Percentiles rank a stretch among this genome's conserved stretches.
These are phyloP conservation scores for Fragaria ananassa DNA, from an alignment of 306 rosid genomes.

Conservation along the genomic window DNA sequence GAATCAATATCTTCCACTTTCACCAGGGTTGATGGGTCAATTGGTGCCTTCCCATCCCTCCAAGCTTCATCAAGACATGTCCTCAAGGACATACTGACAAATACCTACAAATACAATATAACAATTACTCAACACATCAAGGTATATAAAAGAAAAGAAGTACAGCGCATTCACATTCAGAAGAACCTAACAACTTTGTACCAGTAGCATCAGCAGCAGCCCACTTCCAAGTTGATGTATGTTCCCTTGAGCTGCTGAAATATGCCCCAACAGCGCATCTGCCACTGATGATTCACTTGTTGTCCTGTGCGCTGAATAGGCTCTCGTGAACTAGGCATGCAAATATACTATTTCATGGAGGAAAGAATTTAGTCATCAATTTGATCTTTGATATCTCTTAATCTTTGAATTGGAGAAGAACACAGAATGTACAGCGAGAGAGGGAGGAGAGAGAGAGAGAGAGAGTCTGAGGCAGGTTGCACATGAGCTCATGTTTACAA, in stretches of 20 bases:
- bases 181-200: conserved; percentile 76
- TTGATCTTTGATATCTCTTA: too few relatives aligned
- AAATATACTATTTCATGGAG: too few relatives aligned
- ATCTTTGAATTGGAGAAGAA: too few relatives aligned
- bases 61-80: conserved; percentile 97
- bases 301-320: too few relatives aligned
- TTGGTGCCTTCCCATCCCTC: conserved; percentile 97
- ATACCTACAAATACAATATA: conserved; percentile 51
- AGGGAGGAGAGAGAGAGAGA: too few relatives aligned
- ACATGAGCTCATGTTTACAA: too few relatives aligned
- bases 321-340: too few relatives aligned
- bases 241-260: conserved; percentile 87
- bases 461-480: too few relatives aligned
- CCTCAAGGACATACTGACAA: conserved; percentile 95
- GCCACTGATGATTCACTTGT: conserved; percentile 71
- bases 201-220: conserved; percentile 97
- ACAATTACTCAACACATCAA: neutral
- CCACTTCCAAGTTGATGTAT: conserved; percentile 97
- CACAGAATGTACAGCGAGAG: too few relatives aligned
- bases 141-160: neutral
- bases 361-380: too few relatives aligned
- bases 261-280: conserved; percentile 69
- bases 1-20: conserved; percentile 96
- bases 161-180: neutral
- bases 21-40: conserved; percentile 93